A percentile compares a stretch with the other conserved stretches of the same genome.
phyloP scores from a whole-genome alignment of 2,329 filamentous ascomycete genomes.

The Plenodomus tracheiphilus region DNA sequence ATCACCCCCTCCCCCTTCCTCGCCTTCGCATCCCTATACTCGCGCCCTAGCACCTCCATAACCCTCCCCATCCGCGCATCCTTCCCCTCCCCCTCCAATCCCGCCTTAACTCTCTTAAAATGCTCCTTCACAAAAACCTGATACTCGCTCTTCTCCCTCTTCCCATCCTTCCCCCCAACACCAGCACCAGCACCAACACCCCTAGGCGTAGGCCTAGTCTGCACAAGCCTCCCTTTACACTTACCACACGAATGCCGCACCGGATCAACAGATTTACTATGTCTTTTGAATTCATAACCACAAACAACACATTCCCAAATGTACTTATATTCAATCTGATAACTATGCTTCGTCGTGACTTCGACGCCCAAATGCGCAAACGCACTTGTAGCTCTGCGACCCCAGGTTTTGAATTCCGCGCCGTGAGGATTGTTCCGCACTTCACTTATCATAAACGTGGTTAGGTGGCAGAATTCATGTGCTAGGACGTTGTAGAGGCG shows the following conservation, averaged over 20 bases:
- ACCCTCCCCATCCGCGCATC: slow-evolving; percentile 61
- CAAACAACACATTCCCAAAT: slow-evolving; percentile 79
- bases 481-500: slow-evolving; percentile 88
- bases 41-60: slow-evolving; percentile 67
- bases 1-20: slow-evolving; percentile 12
- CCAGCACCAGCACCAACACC: slow-evolving; percentile 12
- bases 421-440: slow-evolving; percentile 80
- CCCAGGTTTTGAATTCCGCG: slow-evolving; percentile 78
- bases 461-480: slow-evolving; percentile 94
- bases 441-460: slow-evolving; percentile 84
- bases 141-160: slow-evolving; percentile 53
- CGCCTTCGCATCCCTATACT: slow-evolving; percentile 59
- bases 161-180: slow-evolving; percentile 12
- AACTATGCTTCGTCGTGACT: slow-evolving; percentile 88
- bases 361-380: slow-evolving; percentile 67
- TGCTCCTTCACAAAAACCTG: slow-evolving; percentile 68
- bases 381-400: slow-evolving; percentile 53
- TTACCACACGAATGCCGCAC: slow-evolving; percentile 71
- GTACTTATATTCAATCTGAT: slow-evolving; percentile 91
- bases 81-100: slow-evolving; percentile 55
- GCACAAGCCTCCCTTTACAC: slow-evolving; percentile 71
- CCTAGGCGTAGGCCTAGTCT: slow-evolving; percentile 78
- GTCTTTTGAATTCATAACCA: slow-evolving; percentile 73
- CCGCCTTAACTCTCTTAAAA: slow-evolving; percentile 56
- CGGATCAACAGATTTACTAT: slow-evolving; percentile 83